Evolutionary conservation across 352 stramenopile species (phyloP), one percentile per base, ranked within the genome.

Genomic region (Globisporangium nunn): DNA sequence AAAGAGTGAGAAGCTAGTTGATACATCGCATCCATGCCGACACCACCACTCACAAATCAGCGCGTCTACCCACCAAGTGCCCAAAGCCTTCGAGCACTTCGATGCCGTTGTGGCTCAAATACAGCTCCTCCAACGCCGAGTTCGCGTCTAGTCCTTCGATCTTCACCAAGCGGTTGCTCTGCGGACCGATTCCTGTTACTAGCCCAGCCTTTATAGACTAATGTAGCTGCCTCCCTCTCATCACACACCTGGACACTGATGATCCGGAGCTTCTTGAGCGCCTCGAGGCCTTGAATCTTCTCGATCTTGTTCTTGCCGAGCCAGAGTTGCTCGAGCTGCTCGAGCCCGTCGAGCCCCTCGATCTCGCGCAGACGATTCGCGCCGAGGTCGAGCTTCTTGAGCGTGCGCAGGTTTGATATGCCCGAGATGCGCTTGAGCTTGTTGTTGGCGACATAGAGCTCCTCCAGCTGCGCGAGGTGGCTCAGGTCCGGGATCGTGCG

Each of bases 241-340:
- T 30, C 4, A 17, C 59, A 6, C 50, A 82, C 73, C 61, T 87
- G 85, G 4, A 94, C 76, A 55, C 85, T 94, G 58, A 90, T 81
- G 43, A 91, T 81, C 43, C 75, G 83, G 18, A 99, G 72, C 56
- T 96, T 97, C 6, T 67, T 82, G 3, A 99, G 75, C 41, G 72
- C 71, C 3, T 91, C 75, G 14, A 98, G 70, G 1, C 82, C 85
- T 46, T 89, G 57, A 48, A 99, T 97, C 50, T 75, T 70, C 64
- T 96, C 91, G 71, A 99, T 98, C 65, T 98, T 99, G 79, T 99
- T 99, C 62, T 98, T 98, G 6, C 96, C 96, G 5, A 99, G 71
- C 96, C 96, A 99, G 29, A 99, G 72, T 64, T 98, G 87, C 69
- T 98, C 88, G 6, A 99, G 70, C 50, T 89, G 84, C 0, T 71